Percentiles rank a stretch among this genome's conserved stretches.
phyloP scores from a whole-genome alignment of 129 eudicot genomes.

The Escallonia herrerae region DNA sequence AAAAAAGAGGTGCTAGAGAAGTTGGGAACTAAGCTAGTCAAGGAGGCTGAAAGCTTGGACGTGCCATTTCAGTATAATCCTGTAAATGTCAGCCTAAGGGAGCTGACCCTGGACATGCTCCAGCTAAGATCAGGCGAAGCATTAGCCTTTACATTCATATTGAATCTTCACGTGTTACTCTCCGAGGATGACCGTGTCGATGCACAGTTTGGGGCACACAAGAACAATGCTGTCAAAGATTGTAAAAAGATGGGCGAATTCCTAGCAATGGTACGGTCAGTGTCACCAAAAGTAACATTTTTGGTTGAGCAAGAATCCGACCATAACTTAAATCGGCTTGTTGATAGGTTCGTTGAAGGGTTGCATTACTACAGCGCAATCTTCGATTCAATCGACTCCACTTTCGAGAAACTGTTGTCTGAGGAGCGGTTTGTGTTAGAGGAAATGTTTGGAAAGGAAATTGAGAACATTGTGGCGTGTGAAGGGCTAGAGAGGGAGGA shows the following conservation, averaged over 20 bases:
- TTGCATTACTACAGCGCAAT: constrained; percentile 49
- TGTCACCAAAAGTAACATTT: constrained; percentile 37
- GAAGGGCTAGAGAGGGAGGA: constrained; percentile 55
- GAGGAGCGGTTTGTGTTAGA: constrained; percentile 33
- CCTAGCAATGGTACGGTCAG: constrained; percentile 30
- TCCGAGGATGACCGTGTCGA: constrained; percentile 39
- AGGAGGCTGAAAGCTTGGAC: constrained; percentile 38
- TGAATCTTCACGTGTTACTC: constrained; percentile 33
- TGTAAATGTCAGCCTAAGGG: constrained; percentile 20
- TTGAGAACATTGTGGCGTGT: constrained; percentile 42
- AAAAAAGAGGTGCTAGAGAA: constrained; percentile 31
- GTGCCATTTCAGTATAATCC: constrained; percentile 43
- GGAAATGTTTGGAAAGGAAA: constrained; percentile 50
- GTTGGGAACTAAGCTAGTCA: constrained; percentile 27
- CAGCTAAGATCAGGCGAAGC: constrained; percentile 39
- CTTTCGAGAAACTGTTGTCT: constrained; percentile 20
- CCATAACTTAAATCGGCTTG: constrained; percentile 36
- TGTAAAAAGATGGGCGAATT: constrained; percentile 27
- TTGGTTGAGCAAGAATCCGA: constrained; percentile 53
- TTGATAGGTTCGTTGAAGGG: constrained; percentile 48
- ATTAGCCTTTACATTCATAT: constrained; percentile 34
- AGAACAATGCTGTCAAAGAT: constrained; percentile 18
- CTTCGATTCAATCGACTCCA: constrained; percentile 39
- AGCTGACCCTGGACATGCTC: constrained; percentile 40
- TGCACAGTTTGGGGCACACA: constrained; percentile 22